Conservation (phyloP, 768 basidiomycete species). For the Boletus huronensis region DNA sequence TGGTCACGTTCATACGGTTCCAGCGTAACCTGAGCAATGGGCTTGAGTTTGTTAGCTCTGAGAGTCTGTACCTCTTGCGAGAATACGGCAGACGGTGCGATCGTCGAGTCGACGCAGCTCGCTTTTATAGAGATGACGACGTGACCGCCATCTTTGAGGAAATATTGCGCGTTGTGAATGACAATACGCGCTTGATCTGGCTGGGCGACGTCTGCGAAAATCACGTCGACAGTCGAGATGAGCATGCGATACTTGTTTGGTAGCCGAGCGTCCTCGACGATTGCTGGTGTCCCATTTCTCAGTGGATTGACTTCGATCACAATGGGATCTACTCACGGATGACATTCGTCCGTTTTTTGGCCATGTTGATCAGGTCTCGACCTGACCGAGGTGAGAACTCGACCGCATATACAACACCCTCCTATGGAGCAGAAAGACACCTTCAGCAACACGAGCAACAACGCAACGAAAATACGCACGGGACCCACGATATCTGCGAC, state of each 20-base stretch:
- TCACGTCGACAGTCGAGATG: conserved; percentile 90
- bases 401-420: conserved; percentile 96
- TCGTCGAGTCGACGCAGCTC: conserved; percentile 97
- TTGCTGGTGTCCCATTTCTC: conserved; percentile 49
- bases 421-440: conserved; percentile 42
- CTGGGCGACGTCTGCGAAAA: conserved; percentile 98
- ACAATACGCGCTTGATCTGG: conserved; percentile 99
- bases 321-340: conserved; percentile 64
- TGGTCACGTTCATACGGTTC: conserved; percentile 92
- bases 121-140: conserved; percentile 98
- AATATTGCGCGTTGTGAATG: conserved; percentile 86
- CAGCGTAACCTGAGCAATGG: conserved; percentile 91
- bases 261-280: conserved; percentile 94
- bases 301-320: not conserved
- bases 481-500: conserved; percentile 99
- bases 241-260: conserved; percentile 98
- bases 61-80: conserved; percentile 81
- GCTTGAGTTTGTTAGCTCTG: conserved; percentile 79
- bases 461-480: conserved; percentile 41
- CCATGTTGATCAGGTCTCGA: conserved; percentile 98
- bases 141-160: conserved; percentile 93
- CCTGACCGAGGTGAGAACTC: conserved; percentile 97
- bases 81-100: conserved; percentile 85
- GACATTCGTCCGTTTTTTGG: conserved; percentile 98
- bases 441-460: conserved; percentile 4